Evolutionary conservation across 768 basidiomycete species (phyloP).

Genomic region (Pholiota molesta): DNA sequence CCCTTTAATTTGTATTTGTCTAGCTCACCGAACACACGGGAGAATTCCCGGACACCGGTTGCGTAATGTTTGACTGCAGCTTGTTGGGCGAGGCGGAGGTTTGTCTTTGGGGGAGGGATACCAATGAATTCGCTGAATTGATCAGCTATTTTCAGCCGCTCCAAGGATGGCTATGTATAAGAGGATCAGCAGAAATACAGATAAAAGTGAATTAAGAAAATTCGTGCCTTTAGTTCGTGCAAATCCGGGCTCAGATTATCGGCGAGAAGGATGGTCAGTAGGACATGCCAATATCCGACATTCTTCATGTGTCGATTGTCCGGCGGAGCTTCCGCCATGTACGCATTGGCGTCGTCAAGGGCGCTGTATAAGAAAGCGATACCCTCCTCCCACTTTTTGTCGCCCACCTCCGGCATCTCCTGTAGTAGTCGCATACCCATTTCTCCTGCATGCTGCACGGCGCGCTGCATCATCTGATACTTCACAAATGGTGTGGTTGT

Average conservation of each 20-base stretch:
- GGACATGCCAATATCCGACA: conserved; percentile 60
- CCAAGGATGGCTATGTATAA: conserved; percentile 19
- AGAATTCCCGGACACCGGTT: conserved; percentile 50
- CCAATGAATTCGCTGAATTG: conserved; percentile 53
- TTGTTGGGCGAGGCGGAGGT: conserved; percentile 54
- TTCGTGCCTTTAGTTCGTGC: conserved; percentile 50
- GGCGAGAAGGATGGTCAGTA: conserved; percentile 53
- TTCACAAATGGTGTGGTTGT: conserved; percentile 57
- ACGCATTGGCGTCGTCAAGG: conserved; percentile 60
- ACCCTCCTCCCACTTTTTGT: conserved; percentile 58
- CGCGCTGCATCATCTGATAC: conserved; percentile 60
- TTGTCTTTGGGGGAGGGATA: conserved; percentile 49
- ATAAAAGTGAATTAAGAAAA: too few species aligned
- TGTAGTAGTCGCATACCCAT: conserved; percentile 55
- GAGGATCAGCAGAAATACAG: neutral
- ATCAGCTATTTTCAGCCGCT: conserved; percentile 52
- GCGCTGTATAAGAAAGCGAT: conserved; percentile 64
- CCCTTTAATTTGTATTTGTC: conserved; percentile 29
- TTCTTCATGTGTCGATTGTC: conserved; percentile 64
- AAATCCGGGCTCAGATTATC: conserved; percentile 55
- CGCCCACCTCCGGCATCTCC: conserved; percentile 40
- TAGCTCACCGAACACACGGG: conserved; percentile 39
- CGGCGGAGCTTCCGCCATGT: conserved; percentile 58
- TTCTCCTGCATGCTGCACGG: conserved; percentile 61
- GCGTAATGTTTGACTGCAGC: conserved; percentile 51